Evolutionary conservation across 495 filamentous ascomycete species (phyloP), one percentile per base, ranked within the genome.

Genomic region (Lentithecium fluviatile): DNA sequence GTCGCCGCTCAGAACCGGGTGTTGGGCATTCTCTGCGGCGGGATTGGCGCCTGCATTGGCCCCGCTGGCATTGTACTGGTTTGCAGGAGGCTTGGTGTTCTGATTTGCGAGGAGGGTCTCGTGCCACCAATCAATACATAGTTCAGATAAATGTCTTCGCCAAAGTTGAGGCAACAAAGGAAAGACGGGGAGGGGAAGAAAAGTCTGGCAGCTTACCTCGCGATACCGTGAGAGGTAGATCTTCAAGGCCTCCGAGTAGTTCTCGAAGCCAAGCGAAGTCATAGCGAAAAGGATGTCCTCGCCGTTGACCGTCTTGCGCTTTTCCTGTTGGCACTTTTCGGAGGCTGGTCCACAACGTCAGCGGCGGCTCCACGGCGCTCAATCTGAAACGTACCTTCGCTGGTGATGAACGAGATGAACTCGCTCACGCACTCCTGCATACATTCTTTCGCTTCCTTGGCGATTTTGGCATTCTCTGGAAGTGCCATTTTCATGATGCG

Each of bases 351-450:
- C n/a, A 34, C 20, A 13, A 47, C 40, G 38, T 60, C 45, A 61
- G 60, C 37, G 48, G 56, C 43, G 29, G 60, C 10, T 36, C 13
- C 48, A 19, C 42, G 20, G 21, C 12, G 19, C 23, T 5, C 34
- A 25, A 20, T 62, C 53, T 45, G 54, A 63, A 47, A 63, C 80
- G 54, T 70, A 95, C 94, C 94, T 82, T 98, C 94, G 74, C 92
- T 97, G 25, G 94, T 98, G 75, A 98, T 98, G 79, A 98, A 98
- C 17, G 93, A 97, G 79, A 98, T 98, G 76, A 97, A 98, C 81
- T 98, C 94, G 86, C 92, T 97, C 60, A 98, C 94, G 70, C 94
- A 98, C 78, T 98, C 94, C 75, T 98, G 94, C 94, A 98, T 97
- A 77, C 94, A 98, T 73, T 98, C 94, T 74, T 98, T 98, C 32